Percentiles rank a stretch among this genome's conserved stretches.
phyloP scores from a whole-genome alignment of 1,284 basidiomycete genomes.

The Ceratobasidium sp. region DNA sequence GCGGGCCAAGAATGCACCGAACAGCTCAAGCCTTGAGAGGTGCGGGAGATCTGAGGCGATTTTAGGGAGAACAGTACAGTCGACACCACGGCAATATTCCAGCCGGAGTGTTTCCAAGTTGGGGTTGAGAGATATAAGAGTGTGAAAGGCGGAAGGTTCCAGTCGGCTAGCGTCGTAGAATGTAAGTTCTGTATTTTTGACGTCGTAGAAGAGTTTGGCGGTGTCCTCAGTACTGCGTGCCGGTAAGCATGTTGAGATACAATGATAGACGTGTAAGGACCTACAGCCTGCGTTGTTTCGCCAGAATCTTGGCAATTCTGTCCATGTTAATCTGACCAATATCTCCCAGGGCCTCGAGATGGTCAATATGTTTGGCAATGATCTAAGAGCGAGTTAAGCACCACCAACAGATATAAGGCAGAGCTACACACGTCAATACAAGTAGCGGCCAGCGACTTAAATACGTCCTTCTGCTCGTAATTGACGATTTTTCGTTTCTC shows the following conservation, averaged over 20 bases:
- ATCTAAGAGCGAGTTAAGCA: conserved; percentile 64
- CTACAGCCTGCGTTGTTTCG: conserved; percentile 87
- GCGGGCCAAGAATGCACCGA: conserved; percentile 90
- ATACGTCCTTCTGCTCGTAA: conserved; percentile 75
- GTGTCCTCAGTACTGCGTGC: conserved; percentile 27
- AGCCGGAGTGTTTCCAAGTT: conserved; percentile 82
- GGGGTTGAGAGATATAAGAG: conserved; percentile 83
- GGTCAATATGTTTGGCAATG: conserved; percentile 87
- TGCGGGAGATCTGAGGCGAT: conserved; percentile 77
- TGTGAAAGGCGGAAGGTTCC: conserved; percentile 72
- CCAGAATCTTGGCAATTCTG: conserved; percentile 86
- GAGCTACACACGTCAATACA: conserved; percentile 77
- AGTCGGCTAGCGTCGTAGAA: conserved; percentile 94
- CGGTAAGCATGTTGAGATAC: background rate
- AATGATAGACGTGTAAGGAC: conserved; percentile 55
- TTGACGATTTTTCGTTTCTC: conserved; percentile 75
- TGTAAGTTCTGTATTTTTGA: conserved; percentile 74
- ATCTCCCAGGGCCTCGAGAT: conserved; percentile 91
- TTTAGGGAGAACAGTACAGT: conserved; percentile 73
- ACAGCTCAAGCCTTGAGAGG: conserved; percentile 82
- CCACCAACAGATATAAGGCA: background rate
- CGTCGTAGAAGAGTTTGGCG: conserved; percentile 82
- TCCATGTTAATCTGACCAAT: conserved; percentile 86
- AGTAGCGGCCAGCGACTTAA: conserved; percentile 77
- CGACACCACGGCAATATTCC: conserved; percentile 89